phyloP scores from a whole-genome alignment of 2,329 filamentous ascomycete species.

The Penicillium rolfsii region DNA sequence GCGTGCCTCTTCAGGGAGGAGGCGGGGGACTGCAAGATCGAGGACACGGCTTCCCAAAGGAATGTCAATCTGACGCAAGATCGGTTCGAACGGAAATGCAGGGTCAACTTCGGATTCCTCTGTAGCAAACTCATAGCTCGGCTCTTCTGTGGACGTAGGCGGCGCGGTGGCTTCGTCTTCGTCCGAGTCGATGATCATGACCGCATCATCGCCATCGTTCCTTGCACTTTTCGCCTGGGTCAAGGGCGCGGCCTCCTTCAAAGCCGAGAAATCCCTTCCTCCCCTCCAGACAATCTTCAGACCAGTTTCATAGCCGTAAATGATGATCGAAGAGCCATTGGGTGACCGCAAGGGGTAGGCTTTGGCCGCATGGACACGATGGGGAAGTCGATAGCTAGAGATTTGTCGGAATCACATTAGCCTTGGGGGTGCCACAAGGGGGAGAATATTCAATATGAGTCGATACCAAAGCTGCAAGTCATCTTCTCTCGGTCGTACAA shows the following conservation, averaged over 20 bases:
- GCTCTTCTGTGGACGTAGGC: constrained; percentile 23
- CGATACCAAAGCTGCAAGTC: constrained; percentile 49
- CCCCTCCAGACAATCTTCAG: constrained; percentile 64
- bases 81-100: constrained; percentile 56
- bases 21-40: constrained; percentile 52
- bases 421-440: background rate
- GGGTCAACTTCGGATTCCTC: constrained; percentile 62
- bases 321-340: constrained; percentile 64
- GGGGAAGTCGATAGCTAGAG: constrained; percentile 62
- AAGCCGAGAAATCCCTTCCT: constrained; percentile 53
- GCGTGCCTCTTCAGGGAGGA: constrained; percentile 48
- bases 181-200: constrained; percentile 61
- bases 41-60: constrained; percentile 58
- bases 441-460: background rate
- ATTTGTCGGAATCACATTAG: constrained; percentile 17
- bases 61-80: constrained; percentile 60
- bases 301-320: constrained; percentile 63
- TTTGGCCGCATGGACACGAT: constrained; percentile 59
- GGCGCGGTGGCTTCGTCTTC: constrained; percentile 53
- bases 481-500: constrained; percentile 44
- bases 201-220: constrained; percentile 42
- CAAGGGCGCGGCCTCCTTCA: constrained; percentile 29
- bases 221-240: constrained; percentile 33
- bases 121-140: constrained; percentile 52
- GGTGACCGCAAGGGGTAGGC: constrained; percentile 62